Evolutionary conservation across 2,329 filamentous ascomycete species (phyloP).

Genomic region (Fusarium nelsonii): DNA sequence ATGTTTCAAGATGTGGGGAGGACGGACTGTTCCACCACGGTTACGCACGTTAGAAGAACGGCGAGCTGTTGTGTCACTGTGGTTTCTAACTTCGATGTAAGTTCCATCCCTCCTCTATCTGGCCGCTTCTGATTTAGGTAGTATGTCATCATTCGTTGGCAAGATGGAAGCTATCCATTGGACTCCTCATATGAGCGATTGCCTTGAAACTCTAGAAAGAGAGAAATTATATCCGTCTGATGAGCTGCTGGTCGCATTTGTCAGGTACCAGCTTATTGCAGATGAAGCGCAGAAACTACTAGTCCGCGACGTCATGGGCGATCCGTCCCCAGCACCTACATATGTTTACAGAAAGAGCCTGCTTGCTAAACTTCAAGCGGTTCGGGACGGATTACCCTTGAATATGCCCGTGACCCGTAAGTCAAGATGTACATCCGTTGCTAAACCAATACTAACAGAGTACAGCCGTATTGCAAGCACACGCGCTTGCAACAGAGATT

Average conservation of each 20-base stretch:
- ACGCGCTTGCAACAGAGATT: constrained; percentile 50
- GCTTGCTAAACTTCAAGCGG: constrained; percentile 46
- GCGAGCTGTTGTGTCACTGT: constrained; percentile 62
- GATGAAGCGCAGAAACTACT: constrained; percentile 55
- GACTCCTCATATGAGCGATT: constrained; percentile 71
- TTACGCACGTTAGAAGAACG: constrained; percentile 63
- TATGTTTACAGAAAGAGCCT: constrained; percentile 52
- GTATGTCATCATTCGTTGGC: constrained; percentile 56
- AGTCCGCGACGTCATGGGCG: constrained; percentile 49
- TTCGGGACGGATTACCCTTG: constrained; percentile 44
- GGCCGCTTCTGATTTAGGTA: constrained; percentile 35
- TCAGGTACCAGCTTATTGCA: constrained; percentile 56
- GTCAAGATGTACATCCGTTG: constrained; percentile 11
- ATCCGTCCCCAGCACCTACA: constrained; percentile 47
- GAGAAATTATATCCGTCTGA: constrained; percentile 63
- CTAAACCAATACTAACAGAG: constrained; percentile 12
- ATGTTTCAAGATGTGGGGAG: constrained; percentile 54
- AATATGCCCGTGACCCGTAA: constrained; percentile 48
- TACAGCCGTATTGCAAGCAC: constrained; percentile 50
- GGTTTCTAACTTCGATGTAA: constrained; percentile 56
- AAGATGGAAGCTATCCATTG: constrained; percentile 66
- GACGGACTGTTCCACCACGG: constrained; percentile 46
- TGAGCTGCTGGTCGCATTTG: constrained; percentile 56
- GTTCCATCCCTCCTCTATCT: constrained; percentile 2
- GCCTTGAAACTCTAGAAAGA: constrained; percentile 60